Evolutionary conservation across 139 green algal species (phyloP).

Genomic region (Zygnema cylindricum): DNA sequence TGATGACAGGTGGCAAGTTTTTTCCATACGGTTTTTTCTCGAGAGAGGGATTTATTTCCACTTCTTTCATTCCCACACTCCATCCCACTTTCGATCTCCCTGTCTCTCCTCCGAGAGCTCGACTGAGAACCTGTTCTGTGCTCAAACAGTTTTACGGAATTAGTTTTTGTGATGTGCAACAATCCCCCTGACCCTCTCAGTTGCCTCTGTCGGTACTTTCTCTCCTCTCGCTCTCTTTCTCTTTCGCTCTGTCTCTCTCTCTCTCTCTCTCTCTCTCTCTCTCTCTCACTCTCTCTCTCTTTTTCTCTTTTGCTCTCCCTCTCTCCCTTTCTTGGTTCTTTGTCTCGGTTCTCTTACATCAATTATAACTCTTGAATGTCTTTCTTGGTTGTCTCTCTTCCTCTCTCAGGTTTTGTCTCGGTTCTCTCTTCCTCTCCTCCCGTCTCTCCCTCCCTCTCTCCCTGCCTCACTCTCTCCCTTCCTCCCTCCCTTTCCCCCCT

Average conservation of each 20-base stretch:
- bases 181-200: neutral
- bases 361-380: neutral
- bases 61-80: neutral
- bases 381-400: slow-evolving; percentile 70
- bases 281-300: neutral
- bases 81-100: neutral
- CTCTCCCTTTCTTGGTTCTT: neutral
- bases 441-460: neutral
- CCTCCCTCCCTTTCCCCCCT: neutral
- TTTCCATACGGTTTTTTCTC: too few relatives aligned
- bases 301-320: neutral
- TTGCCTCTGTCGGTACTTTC: neutral
- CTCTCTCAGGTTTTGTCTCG: slow-evolving; percentile 78
- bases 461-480: neutral
- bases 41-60: too few relatives aligned
- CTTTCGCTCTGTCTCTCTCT: neutral
- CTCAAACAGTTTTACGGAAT: too few relatives aligned
- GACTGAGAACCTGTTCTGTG: neutral
- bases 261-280: slow-evolving; percentile 13
- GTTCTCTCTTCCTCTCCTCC: slow-evolving; percentile 77
- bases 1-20: too few relatives aligned
- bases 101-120: neutral
- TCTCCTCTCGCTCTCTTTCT: neutral
- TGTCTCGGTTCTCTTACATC: neutral
- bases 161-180: neutral